Conservation (phyloP, 306 rosid genomes). For the Ormosia semicastrata region DNA sequence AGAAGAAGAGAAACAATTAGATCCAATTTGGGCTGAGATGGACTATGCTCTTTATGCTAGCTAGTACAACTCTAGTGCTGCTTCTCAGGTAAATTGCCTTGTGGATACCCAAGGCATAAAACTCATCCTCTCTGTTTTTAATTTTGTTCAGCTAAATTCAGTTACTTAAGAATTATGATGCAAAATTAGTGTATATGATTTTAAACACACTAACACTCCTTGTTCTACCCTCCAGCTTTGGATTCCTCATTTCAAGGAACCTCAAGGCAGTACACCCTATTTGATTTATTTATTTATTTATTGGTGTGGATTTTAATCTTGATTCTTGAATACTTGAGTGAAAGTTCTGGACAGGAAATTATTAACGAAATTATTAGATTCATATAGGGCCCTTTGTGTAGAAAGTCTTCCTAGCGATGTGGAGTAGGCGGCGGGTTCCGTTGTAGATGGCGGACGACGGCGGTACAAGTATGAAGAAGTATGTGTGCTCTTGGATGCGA, state of each 20-base stretch:
- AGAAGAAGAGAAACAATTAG: slow-evolving; percentile 30
- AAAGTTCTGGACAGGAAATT: too few relatives aligned
- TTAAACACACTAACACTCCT: background rate
- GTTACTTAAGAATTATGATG: background rate
- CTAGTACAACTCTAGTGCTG: slow-evolving; percentile 3
- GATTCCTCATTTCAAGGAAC: background rate
- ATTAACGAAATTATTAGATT: too few relatives aligned
- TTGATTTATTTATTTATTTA: background rate
- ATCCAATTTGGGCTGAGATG: slow-evolving; percentile 36
- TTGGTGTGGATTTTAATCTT: background rate
- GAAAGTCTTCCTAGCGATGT: too few relatives aligned
- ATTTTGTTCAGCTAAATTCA: background rate
- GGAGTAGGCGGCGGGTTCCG: too few relatives aligned
- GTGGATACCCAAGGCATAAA: background rate
- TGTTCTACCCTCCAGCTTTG: background rate
- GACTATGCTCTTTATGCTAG: slow-evolving; percentile 21
- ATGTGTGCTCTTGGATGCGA: too few relatives aligned
- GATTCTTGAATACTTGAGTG: too few relatives aligned
- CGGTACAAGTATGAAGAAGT: too few relatives aligned
- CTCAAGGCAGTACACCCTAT: too few relatives aligned
- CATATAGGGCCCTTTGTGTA: too few relatives aligned
- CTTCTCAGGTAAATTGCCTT: slow-evolving; percentile 28
- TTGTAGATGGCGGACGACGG: too few relatives aligned
- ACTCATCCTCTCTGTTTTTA: background rate
- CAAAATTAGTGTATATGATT: background rate